These are phyloP conservation scores for Macaranga tanarius DNA, from an alignment of 441 rosid genomes.

Conservation along the genomic window DNA sequence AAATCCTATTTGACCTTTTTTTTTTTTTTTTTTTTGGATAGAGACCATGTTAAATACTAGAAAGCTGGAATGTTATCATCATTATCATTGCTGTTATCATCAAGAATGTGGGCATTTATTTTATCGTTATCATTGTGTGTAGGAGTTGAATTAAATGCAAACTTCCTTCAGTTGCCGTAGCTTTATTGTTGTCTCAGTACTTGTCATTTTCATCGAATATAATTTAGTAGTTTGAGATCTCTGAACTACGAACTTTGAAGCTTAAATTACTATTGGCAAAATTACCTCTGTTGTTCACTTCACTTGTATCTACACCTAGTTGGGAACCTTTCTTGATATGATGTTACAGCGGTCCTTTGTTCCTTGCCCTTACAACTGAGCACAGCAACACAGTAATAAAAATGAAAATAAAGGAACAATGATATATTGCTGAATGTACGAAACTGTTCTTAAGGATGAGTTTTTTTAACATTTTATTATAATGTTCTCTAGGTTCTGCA, in stretches of 20 bases:
- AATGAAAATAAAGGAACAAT: background rate
- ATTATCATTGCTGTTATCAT: background rate
- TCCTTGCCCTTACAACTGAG: background rate
- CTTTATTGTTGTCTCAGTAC: background rate
- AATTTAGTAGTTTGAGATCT: background rate
- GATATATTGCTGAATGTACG: slow-evolving; percentile 1
- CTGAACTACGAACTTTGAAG: background rate
- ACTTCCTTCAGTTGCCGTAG: background rate
- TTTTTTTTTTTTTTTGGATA: too few relatives aligned
- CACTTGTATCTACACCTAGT: background rate
- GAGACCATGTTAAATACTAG: background rate
- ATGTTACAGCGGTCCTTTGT: background rate
- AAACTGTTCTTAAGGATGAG: background rate
- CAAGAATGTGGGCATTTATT: slow-evolving; percentile 1
- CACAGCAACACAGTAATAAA: background rate
- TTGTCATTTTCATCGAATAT: background rate
- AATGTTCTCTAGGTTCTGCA: slow-evolving; percentile 58
- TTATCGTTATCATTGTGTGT: background rate
- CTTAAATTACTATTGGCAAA: background rate
- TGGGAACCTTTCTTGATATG: background rate
- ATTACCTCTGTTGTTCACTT: background rate
- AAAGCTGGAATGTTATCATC: background rate
- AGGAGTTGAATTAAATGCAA: background rate
- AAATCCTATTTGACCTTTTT: background rate
- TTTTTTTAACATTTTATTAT: slow-evolving; percentile 3